A percentile compares a stretch with the other conserved stretches of the same genome.
Evolutionary conservation across 2,329 filamentous ascomycete genomes (phyloP).

Genomic region (Curvularia sp.): DNA sequence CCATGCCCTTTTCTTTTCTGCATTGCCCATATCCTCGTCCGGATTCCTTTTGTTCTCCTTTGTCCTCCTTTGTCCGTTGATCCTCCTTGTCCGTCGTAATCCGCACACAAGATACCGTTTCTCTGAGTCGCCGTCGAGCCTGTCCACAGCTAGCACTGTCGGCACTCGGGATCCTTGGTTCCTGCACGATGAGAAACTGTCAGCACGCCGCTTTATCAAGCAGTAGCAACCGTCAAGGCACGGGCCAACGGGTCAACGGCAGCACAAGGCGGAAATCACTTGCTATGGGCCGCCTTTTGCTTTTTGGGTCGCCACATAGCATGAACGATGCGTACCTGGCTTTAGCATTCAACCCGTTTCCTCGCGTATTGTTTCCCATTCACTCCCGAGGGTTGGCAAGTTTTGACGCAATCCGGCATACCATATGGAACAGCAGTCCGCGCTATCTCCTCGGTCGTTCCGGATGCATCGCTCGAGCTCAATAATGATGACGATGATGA

Average conservation of each 20-base stretch:
- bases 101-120: neutral
- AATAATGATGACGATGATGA: constrained; percentile 24
- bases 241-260: constrained; percentile 2
- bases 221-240: constrained; percentile 23
- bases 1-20: constrained; percentile 4
- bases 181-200: constrained; percentile 13
- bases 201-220: constrained; percentile 14
- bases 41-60: neutral
- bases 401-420: constrained; percentile 14
- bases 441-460: constrained; percentile 30
- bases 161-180: constrained; percentile 8
- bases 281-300: constrained; percentile 23
- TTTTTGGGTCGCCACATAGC: constrained; percentile 8
- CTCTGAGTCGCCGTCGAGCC: constrained; percentile 5
- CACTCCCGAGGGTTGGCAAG: constrained; percentile 25
- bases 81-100: neutral
- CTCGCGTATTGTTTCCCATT: constrained; percentile 9
- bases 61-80: neutral
- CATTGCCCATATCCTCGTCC: neutral
- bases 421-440: constrained; percentile 26
- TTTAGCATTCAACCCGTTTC: constrained; percentile 5
- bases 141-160: constrained; percentile 1
- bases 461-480: constrained; percentile 19
- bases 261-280: constrained; percentile 34
- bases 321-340: constrained; percentile 33